Evolutionary conservation across 495 filamentous ascomycete genomes (phyloP).

Genomic region (Venustampulla echinocandica): DNA sequence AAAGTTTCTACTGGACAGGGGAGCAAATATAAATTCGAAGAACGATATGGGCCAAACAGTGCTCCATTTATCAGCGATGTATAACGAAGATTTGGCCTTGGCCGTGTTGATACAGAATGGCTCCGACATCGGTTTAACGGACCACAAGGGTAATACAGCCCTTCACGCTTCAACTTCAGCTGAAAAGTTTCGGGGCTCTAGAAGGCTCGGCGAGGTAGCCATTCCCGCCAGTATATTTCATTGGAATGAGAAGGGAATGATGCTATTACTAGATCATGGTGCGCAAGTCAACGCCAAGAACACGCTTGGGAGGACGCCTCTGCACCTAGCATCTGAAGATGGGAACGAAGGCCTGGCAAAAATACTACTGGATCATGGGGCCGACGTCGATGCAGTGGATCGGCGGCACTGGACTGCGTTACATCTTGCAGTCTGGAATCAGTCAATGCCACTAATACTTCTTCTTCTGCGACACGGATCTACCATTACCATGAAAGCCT

Average conservation of each 20-base stretch:
- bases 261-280: constrained; percentile 14
- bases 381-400: constrained; percentile 6
- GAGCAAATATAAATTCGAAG: background rate
- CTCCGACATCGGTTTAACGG: constrained; percentile 10
- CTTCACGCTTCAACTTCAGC: constrained; percentile 12
- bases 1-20: background rate
- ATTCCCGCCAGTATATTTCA: background rate
- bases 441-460: constrained; percentile 7
- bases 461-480: constrained; percentile 20
- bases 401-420: background rate
- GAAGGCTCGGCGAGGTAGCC: background rate
- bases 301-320: constrained; percentile 14
- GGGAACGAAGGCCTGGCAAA: constrained; percentile 16
- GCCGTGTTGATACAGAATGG: constrained; percentile 4
- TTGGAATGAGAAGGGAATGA: background rate
- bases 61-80: background rate
- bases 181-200: background rate
- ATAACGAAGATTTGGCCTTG: background rate
- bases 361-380: constrained; percentile 18
- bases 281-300: constrained; percentile 13
- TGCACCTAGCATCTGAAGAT: constrained; percentile 18
- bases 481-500: constrained; percentile 8
- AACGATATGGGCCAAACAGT: background rate
- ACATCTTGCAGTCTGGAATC: constrained; percentile 3
- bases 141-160: constrained; percentile 20